Percentiles rank a stretch among this genome's conserved stretches.
phyloP scores from a whole-genome alignment of 2,329 filamentous ascomycete genomes.

The Ophiognomonia clavigignenti-juglandacearum region DNA sequence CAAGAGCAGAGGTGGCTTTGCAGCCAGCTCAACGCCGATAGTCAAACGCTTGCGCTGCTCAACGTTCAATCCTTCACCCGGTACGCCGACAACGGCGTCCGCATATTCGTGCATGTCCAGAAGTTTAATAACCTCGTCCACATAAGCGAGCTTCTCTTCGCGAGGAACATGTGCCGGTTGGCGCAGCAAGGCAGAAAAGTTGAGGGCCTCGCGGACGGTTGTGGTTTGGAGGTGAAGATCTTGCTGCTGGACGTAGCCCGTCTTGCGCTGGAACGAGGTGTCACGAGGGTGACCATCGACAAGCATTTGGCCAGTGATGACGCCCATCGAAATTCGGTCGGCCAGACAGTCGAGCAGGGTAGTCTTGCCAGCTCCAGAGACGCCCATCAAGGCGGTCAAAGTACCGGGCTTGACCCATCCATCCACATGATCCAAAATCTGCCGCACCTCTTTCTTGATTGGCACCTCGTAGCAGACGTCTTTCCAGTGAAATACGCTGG shows the following conservation, averaged over 20 bases:
- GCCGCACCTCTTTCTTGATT: slow-evolving; percentile 16
- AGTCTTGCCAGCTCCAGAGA: slow-evolving; percentile 67
- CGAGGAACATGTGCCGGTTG: slow-evolving; percentile 54
- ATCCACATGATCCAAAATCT: slow-evolving; percentile 15
- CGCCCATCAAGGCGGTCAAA: slow-evolving; percentile 34
- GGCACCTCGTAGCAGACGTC: slow-evolving; percentile 17
- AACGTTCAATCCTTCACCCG: slow-evolving; percentile 53
- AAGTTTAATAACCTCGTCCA: slow-evolving; percentile 63
- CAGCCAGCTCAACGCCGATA: slow-evolving; percentile 88
- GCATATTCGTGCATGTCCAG: slow-evolving; percentile 63
- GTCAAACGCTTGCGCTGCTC: slow-evolving; percentile 22
- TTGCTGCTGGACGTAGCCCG: slow-evolving; percentile 65
- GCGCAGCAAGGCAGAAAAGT: slow-evolving; percentile 59
- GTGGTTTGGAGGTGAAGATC: slow-evolving; percentile 61
- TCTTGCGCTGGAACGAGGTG: slow-evolving; percentile 62
- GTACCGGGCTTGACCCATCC: slow-evolving; percentile 18
- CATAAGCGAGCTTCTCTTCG: slow-evolving; percentile 60
- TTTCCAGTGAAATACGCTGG: slow-evolving; percentile 17
- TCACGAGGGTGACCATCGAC: slow-evolving; percentile 61
- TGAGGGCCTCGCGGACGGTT: slow-evolving; percentile 61
- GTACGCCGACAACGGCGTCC: slow-evolving; percentile 63
- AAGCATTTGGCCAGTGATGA: slow-evolving; percentile 64
- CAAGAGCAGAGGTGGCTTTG: slow-evolving; percentile 79
- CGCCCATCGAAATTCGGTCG: slow-evolving; percentile 65
- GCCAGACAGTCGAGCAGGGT: slow-evolving; percentile 67